Percentiles rank a stretch among this genome's conserved stretches.
These are phyloP conservation scores for Ceriops tagal DNA, from an alignment of 345 rosid species.

Conservation along the genomic window DNA sequence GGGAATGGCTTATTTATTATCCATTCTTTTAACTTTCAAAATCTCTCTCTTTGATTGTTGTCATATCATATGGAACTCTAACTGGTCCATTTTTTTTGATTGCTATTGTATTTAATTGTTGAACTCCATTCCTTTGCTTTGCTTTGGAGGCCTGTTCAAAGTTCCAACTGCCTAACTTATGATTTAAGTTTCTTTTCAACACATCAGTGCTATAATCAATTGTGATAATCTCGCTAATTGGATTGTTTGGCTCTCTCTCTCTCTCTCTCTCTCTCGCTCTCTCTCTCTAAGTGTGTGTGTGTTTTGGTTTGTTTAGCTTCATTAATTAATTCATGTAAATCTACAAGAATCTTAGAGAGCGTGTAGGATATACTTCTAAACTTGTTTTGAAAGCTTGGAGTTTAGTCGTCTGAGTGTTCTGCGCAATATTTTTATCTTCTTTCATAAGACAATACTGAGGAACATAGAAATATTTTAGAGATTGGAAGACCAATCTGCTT, in stretches of 20 bases:
- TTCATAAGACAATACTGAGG: not conserved
- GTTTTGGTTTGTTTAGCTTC: not conserved
- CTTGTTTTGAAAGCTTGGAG: constrained; percentile 15
- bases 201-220: constrained; percentile 26
- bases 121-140: constrained; percentile 39
- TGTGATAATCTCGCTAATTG: constrained; percentile 36
- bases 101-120: constrained; percentile 24
- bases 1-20: constrained; percentile 10
- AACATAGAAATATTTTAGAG: not conserved
- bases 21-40: constrained; percentile 13
- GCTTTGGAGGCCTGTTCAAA: constrained; percentile 21
- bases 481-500: constrained; percentile 9
- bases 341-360: constrained; percentile 45
- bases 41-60: constrained; percentile 44
- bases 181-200: constrained; percentile 24
- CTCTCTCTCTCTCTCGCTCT: not conserved
- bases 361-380: constrained; percentile 24
- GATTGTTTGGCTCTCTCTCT: constrained; percentile 16
- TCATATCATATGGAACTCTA: constrained; percentile 17
- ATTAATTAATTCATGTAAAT: constrained; percentile 30
- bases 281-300: not conserved
- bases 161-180: constrained; percentile 44
- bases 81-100: constrained; percentile 28
- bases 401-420: constrained; percentile 4
- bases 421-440: not conserved